phyloP scores from a whole-genome alignment of 805 yeast genomes.

The Clavispora vitiphila region DNA sequence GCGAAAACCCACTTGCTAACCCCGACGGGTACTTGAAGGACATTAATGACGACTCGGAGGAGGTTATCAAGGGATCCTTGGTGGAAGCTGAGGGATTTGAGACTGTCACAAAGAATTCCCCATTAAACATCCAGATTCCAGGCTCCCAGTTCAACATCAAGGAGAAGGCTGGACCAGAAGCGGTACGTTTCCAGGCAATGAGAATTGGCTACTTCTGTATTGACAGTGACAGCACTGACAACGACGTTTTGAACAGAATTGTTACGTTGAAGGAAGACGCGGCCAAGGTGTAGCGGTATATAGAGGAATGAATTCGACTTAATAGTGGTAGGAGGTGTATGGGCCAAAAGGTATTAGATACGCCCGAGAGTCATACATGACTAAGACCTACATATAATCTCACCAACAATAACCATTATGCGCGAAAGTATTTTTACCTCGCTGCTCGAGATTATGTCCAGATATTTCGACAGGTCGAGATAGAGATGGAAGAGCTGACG shows the following conservation, averaged over 20 bases:
- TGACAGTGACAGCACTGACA: conserved; percentile 67
- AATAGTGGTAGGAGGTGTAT: not conserved
- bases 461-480: no score
- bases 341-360: not conserved
- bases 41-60: conserved; percentile 75
- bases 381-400: no score
- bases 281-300: conserved; percentile 27
- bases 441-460: no score
- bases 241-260: conserved; percentile 77
- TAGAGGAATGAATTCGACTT: not conserved
- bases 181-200: conserved; percentile 91
- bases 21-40: conserved; percentile 88
- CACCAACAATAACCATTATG: no score
- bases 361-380: no score
- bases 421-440: no score
- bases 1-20: conserved; percentile 84
- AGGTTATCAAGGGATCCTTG: conserved; percentile 56
- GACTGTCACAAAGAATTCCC: conserved; percentile 64
- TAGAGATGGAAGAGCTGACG: no score
- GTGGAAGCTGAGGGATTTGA: conserved; percentile 69
- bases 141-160: conserved; percentile 64
- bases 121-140: conserved; percentile 62
- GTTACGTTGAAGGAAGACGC: conserved; percentile 89
- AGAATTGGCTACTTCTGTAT: conserved; percentile 94
- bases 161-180: conserved; percentile 38